Evolutionary conservation across 2,329 filamentous ascomycete genomes (phyloP), one percentile per base, ranked within the genome.

Genomic region (Scytalidium lignicola): DNA sequence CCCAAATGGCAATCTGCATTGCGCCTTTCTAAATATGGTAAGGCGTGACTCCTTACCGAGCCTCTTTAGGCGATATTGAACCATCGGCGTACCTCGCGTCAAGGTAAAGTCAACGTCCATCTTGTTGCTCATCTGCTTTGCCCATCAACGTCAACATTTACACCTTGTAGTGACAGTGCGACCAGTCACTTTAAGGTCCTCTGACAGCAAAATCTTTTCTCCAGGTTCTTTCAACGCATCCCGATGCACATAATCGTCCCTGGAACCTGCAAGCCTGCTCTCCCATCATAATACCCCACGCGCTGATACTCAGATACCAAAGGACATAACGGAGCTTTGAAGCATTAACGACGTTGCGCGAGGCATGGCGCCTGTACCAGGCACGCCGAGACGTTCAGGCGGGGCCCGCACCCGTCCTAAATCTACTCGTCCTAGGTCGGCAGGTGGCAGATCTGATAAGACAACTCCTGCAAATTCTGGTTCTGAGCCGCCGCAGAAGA

Each of bases 401-500:
- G 56, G 58, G n/a, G 55, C 49, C 48, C 56, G 58, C 52, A 47
- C 51, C 26, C 55, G 59, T 28, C 12, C 32, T 17, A 37, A 13
- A 17, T 51, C 56, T 28, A 52, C 46, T 41, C 59, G 59, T 21
- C 58, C 61, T 21, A 60, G 55, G 51, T 60, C 61, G 26, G 50
- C 51, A 42, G 52, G 53, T 28, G 41, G 52, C 29, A 54, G 49
- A 44, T 51, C 54, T 26, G 58, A 61, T 22, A 63, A 60, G 48
- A 49, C 57, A 15, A 58, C 49, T 26, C 51, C 46, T 37, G 52
- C 49, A 13, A 57, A 57, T 18, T 13, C 43, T 19, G 52, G 57
- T 20, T 62, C 60, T 6, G 62, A 65, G 43, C 62, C 62, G 28
- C 83, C 85, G 12, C 75, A 75, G 1, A 90, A 90, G 70, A 81